Conservation (phyloP, 139 green algal species). For the Bryopsis sp. region DNA sequence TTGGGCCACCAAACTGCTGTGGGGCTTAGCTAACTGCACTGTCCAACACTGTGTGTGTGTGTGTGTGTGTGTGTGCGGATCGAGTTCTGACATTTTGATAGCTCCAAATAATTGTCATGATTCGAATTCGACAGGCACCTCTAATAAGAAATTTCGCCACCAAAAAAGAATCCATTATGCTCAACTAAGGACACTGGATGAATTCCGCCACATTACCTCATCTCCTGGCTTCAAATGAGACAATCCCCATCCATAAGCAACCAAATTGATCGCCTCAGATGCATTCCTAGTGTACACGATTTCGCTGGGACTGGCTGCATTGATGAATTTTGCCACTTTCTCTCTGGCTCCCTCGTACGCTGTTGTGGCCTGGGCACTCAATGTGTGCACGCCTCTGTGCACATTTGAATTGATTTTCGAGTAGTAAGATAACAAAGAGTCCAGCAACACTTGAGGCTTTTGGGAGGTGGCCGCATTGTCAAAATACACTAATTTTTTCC, state of each 20-base stretch:
- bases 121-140: too few relatives aligned
- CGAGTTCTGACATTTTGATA: too few relatives aligned
- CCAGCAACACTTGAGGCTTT: constrained; percentile 68
- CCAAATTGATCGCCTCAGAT: constrained; percentile 95
- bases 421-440: constrained; percentile 76
- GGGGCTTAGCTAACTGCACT: too few relatives aligned
- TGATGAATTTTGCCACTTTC: constrained; percentile 88
- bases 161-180: too few relatives aligned
- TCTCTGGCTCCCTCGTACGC: constrained; percentile 78
- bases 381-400: constrained; percentile 83
- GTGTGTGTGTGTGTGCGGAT: too few relatives aligned
- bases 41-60: too few relatives aligned
- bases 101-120: too few relatives aligned
- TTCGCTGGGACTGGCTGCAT: constrained; percentile 61
- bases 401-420: constrained; percentile 91
- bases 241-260: constrained; percentile 88
- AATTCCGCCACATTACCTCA: constrained; percentile 82
- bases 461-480: constrained; percentile 96
- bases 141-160: too few relatives aligned
- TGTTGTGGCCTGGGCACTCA: constrained; percentile 73
- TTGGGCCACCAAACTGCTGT: too few relatives aligned
- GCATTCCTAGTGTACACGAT: constrained; percentile 94
- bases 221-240: constrained; percentile 77
- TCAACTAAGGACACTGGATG: too few relatives aligned
- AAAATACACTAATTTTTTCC: constrained; percentile 86